phyloP scores from a whole-genome alignment of 108 stramenopile species.

The Cylindrotheca fusiformis region DNA sequence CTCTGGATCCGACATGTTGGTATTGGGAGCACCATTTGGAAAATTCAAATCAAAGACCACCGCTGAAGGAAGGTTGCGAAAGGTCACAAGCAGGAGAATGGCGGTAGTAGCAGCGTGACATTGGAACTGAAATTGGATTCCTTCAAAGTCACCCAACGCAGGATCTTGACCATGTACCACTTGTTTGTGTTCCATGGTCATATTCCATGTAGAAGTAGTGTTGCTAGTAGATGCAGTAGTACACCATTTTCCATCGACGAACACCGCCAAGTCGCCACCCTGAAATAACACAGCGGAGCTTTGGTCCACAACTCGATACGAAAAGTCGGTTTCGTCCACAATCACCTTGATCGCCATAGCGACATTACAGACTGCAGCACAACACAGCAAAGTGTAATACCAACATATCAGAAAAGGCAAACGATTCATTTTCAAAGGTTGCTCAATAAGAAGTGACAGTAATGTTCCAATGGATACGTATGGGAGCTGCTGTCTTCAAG shows the following conservation, averaged over 20 bases:
- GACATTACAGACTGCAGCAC: neutral
- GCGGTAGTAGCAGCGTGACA: neutral
- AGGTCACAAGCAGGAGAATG: neutral
- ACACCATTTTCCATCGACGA: neutral
- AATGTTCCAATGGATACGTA: too few relatives aligned
- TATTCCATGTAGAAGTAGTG: neutral
- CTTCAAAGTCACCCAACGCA: neutral
- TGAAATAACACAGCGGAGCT: neutral
- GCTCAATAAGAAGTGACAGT: too few relatives aligned
- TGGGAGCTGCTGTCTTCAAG: too few relatives aligned
- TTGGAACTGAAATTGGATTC: neutral
- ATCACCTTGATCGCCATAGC: neutral
- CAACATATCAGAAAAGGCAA: too few relatives aligned
- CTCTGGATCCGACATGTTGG: neutral
- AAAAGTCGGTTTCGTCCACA: neutral
- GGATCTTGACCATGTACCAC: neutral
- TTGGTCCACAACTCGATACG: neutral
- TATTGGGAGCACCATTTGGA: slow-evolving; percentile 22
- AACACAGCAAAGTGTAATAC: too few relatives aligned
- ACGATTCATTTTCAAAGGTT: too few relatives aligned
- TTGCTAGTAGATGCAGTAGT: neutral
- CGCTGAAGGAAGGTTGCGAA: neutral
- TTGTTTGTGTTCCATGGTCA: neutral
- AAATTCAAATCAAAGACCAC: slow-evolving; percentile 23
- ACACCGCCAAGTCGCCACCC: neutral